Conservation (phyloP, 2,329 filamentous ascomycete genomes). For the Sclerotinia subarctica region DNA sequence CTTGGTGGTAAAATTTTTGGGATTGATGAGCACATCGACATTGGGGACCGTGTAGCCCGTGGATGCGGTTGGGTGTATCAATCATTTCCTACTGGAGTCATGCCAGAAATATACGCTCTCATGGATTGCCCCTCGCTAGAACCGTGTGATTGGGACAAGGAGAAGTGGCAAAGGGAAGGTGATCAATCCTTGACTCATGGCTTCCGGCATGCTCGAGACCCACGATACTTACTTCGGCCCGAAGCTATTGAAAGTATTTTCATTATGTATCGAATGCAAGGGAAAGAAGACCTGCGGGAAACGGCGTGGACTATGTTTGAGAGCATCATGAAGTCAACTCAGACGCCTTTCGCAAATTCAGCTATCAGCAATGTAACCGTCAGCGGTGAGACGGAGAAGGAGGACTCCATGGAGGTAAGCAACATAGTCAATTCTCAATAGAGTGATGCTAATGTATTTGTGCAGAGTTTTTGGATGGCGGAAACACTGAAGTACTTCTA, state of each 20-base stretch:
- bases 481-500: conserved; percentile 64
- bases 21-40: conserved; percentile 49
- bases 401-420: conserved; percentile 52
- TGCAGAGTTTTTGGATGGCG: conserved; percentile 53
- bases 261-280: conserved; percentile 46
- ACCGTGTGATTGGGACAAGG: conserved; percentile 33
- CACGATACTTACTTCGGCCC: conserved; percentile 52
- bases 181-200: conserved; percentile 18
- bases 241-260: conserved; percentile 66
- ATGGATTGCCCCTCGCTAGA: conserved; percentile 20
- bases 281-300: conserved; percentile 38
- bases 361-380: conserved; percentile 42
- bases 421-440: background rate
- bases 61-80: conserved; percentile 58
- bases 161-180: conserved; percentile 49
- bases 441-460: background rate
- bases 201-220: conserved; percentile 20
- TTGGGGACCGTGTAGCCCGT: conserved; percentile 54
- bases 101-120: conserved; percentile 54
- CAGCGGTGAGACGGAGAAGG: conserved; percentile 27
- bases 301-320: conserved; percentile 48
- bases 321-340: conserved; percentile 43
- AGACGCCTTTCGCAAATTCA: conserved; percentile 43
- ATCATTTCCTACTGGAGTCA: conserved; percentile 54
- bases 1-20: conserved; percentile 60